A percentile compares a stretch with the other conserved stretches of the same genome.
phyloP scores from a whole-genome alignment of 2,329 filamentous ascomycete species.

The Pseudocercospora musae region DNA sequence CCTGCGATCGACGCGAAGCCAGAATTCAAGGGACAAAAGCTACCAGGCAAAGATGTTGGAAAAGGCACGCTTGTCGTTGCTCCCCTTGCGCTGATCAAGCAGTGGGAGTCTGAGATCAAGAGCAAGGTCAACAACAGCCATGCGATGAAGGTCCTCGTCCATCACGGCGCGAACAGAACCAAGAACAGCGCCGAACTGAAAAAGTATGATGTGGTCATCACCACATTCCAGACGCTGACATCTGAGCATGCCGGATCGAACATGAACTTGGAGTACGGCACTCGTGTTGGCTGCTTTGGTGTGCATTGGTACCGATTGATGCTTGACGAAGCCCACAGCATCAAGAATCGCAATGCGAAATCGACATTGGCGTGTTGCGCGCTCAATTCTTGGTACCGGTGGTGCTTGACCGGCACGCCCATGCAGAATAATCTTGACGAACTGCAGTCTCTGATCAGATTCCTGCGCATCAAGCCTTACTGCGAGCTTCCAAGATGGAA shows the following conservation, averaged over 20 bases:
- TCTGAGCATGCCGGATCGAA: slow-evolving; percentile 78
- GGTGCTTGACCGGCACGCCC: slow-evolving; percentile 93
- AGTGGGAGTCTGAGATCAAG: slow-evolving; percentile 93
- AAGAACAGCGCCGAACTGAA: slow-evolving; percentile 74
- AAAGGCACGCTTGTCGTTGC: slow-evolving; percentile 89
- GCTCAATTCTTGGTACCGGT: slow-evolving; percentile 79
- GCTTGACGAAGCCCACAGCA: slow-evolving; percentile 93
- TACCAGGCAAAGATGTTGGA: slow-evolving; percentile 61
- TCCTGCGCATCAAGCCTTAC: slow-evolving; percentile 88
- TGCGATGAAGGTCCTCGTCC: slow-evolving; percentile 75
- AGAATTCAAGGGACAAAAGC: slow-evolving; percentile 60
- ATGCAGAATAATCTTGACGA: slow-evolving; percentile 99
- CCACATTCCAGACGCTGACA: slow-evolving; percentile 91
- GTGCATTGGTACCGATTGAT: slow-evolving; percentile 94
- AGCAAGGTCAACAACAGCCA: slow-evolving; percentile 71
- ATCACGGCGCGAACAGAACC: slow-evolving; percentile 82
- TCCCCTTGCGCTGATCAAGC: slow-evolving; percentile 87
- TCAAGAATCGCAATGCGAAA: slow-evolving; percentile 97
- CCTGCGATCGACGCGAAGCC: slow-evolving; percentile 46
- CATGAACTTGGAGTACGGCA: slow-evolving; percentile 56
- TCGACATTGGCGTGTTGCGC: slow-evolving; percentile 89
- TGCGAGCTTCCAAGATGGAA: slow-evolving; percentile 85
- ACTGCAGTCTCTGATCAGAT: slow-evolving; percentile 87
- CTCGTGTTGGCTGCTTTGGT: slow-evolving; percentile 81
- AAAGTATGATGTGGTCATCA: slow-evolving; percentile 91